Conservation (phyloP, 176 grass and related monocot species). For the Triticum dicoccoides region DNA sequence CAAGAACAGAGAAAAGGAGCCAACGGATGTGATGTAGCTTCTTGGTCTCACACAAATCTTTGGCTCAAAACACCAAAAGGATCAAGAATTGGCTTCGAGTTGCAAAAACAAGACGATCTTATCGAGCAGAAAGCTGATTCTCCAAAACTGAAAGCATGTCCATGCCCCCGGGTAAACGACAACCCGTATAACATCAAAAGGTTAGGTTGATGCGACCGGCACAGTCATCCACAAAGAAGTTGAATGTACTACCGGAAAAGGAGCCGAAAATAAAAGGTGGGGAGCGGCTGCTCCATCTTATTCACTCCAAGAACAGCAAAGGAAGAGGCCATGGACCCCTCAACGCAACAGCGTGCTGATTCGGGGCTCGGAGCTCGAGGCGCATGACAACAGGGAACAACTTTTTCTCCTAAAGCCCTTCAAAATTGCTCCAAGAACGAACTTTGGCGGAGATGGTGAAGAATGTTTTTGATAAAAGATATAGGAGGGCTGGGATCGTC, state of each 20-base stretch:
- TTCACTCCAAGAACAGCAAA: constrained; percentile 27
- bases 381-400: constrained; percentile 2
- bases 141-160: constrained; percentile 29
- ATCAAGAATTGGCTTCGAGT: too few species aligned
- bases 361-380: constrained; percentile 32
- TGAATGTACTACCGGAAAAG: neutral
- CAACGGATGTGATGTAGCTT: neutral
- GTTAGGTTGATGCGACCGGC: constrained; percentile 21
- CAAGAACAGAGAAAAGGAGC: neutral
- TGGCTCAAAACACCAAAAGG: neutral
- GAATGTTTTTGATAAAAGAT: neutral
- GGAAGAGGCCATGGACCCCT: constrained; percentile 22
- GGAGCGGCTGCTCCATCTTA: constrained; percentile 22
- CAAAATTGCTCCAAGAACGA: neutral
- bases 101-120: neutral
- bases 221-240: constrained; percentile 22
- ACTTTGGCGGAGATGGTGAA: neutral
- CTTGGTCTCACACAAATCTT: neutral
- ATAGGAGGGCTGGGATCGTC: neutral
- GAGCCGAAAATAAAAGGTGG: constrained; percentile 16
- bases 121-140: constrained; percentile 11
- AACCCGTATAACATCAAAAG: constrained; percentile 29
- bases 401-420: constrained; percentile 28
- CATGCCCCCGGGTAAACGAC: constrained; percentile 24
- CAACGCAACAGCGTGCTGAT: neutral